These are phyloP conservation scores for Phellopilus nigrolimitatus DNA, from an alignment of 1,284 basidiomycete genomes.

Conservation along the genomic window DNA sequence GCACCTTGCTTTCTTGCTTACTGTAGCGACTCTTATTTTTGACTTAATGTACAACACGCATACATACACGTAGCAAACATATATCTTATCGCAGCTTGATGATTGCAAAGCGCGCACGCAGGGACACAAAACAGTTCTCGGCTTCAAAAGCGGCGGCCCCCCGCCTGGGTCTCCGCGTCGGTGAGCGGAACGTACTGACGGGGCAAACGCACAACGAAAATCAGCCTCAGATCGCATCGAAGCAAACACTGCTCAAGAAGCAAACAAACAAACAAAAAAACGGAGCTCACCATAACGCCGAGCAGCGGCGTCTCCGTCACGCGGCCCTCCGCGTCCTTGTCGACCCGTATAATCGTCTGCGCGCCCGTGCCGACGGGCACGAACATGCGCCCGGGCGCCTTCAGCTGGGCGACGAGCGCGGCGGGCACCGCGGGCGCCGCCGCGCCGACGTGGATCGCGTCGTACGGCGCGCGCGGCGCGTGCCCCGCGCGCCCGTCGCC, in stretches of 20 bases:
- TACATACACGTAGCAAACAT: no score
- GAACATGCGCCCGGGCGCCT: slow-evolving; percentile 86
- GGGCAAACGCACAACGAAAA: no score
- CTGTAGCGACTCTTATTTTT: no score
- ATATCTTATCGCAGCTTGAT: no score
- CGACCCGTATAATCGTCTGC: slow-evolving; percentile 72
- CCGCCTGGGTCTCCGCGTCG: slow-evolving; percentile 25
- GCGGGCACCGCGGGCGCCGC: slow-evolving; percentile 78
- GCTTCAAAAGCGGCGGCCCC: no score
- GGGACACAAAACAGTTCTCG: not conserved
- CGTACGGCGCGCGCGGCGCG: slow-evolving; percentile 57
- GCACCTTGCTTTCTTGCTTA: no score
- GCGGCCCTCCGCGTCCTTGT: slow-evolving; percentile 73
- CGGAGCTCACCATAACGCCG: slow-evolving; percentile 77
- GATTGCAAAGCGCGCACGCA: not conserved
- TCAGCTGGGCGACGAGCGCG: slow-evolving; percentile 76
- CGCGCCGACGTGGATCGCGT: slow-evolving; percentile 93
- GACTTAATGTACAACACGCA: no score
- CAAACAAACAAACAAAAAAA: no score
- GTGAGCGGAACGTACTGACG: slow-evolving; percentile 44
- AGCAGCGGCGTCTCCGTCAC: slow-evolving; percentile 70
- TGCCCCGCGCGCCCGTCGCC: slow-evolving; percentile 82
- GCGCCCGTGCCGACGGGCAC: slow-evolving; percentile 75
- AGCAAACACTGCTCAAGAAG: no score
- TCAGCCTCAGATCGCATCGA: no score